Evolutionary conservation across 78 protist species (phyloP).

Genomic region (Polysphondylium violaceum): DNA sequence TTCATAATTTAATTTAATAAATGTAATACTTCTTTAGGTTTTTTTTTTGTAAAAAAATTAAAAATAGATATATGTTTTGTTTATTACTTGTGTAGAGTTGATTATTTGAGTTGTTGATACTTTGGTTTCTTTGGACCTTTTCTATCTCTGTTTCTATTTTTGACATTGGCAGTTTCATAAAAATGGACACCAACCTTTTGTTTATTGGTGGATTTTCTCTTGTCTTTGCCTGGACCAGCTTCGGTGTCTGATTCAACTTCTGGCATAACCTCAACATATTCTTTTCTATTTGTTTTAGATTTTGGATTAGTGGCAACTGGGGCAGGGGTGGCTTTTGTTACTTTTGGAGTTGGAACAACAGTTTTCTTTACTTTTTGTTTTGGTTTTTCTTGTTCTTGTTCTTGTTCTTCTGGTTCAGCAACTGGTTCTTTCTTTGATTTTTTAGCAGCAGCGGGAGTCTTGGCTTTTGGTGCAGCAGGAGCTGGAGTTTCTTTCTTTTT

Average conservation of each 20-base stretch:
- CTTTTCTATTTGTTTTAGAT: slow-evolving; percentile 32
- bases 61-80: too few species aligned
- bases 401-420: slow-evolving; percentile 16
- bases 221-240: slow-evolving; percentile 18
- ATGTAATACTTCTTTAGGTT: too few species aligned
- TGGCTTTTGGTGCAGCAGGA: not conserved
- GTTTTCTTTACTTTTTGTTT: not conserved
- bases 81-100: too few species aligned
- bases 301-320: not conserved
- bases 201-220: slow-evolving; percentile 31
- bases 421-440: not conserved
- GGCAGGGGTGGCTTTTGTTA: not conserved
- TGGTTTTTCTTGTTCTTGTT: not conserved
- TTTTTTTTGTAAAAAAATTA: too few species aligned
- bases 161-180: slow-evolving; percentile 52
- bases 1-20: too few species aligned
- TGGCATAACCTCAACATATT: slow-evolving; percentile 33
- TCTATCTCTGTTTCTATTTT: slow-evolving; percentile 63
- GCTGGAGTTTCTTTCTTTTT: slow-evolving; percentile 31
- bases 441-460: not conserved
- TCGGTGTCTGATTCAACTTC: slow-evolving; percentile 64
- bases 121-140: slow-evolving; percentile 47
- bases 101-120: slow-evolving; percentile 9
- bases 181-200: slow-evolving; percentile 60
- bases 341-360: not conserved